Conservation (phyloP, 306 rosid genomes). For the Sophora flavescens region DNA sequence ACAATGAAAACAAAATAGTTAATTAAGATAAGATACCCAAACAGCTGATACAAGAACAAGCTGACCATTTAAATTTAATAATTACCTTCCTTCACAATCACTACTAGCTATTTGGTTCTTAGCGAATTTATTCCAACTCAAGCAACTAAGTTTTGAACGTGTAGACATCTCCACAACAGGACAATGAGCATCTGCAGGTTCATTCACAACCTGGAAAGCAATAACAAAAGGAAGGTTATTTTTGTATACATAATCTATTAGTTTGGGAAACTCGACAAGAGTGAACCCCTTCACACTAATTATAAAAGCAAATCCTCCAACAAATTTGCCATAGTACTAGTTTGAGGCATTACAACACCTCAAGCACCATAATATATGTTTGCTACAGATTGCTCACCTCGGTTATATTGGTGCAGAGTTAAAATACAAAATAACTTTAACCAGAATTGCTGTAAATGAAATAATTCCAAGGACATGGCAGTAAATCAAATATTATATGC, state of each 20-base stretch:
- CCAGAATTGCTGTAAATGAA: slow-evolving; percentile 1
- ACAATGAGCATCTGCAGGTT: slow-evolving; percentile 85
- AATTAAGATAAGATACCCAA: slow-evolving; percentile 25
- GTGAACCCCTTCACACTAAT: neutral
- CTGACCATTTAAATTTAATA: slow-evolving; percentile 32
- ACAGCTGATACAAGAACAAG: slow-evolving; percentile 38
- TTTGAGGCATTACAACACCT: slow-evolving; percentile 13
- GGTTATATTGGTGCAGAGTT: neutral
- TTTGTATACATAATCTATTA: slow-evolving; percentile 5
- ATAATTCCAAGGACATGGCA: slow-evolving; percentile 18
- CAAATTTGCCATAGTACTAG: neutral
- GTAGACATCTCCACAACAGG: slow-evolving; percentile 98
- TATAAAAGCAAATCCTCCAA: slow-evolving; percentile 21
- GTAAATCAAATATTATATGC: slow-evolving; percentile 19
- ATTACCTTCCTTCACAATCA: slow-evolving; percentile 98
- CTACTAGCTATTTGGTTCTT: slow-evolving; percentile 98
- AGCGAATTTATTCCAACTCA: slow-evolving; percentile 94
- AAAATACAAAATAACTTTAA: slow-evolving; percentile 22
- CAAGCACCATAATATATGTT: neutral
- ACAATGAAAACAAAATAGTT: slow-evolving; percentile 13
- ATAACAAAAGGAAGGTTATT: slow-evolving; percentile 36
- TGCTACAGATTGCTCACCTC: slow-evolving; percentile 12
- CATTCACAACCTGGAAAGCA: slow-evolving; percentile 84
- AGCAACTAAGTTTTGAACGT: slow-evolving; percentile 96
- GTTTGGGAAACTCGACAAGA: slow-evolving; percentile 30